Evolutionary conservation across 1,284 basidiomycete species (phyloP), one percentile per base, ranked within the genome.

Genomic region (Ganoderma boninense): DNA sequence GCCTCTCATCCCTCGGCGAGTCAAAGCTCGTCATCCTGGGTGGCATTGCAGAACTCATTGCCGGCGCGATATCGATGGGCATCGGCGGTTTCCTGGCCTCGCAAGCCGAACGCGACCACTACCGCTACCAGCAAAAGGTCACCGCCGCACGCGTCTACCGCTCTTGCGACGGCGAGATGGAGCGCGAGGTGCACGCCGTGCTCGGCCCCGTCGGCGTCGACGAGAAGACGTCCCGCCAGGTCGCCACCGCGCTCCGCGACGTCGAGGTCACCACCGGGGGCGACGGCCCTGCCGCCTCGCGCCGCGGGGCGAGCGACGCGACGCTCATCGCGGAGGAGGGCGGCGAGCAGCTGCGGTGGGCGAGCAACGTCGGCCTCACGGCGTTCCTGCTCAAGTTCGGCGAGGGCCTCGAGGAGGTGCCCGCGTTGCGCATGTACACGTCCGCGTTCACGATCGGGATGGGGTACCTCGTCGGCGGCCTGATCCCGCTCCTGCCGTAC

Each of bases 1-100:
- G 97, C 74, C 88, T 99, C 13, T 97, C 96, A 1, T 95, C 94
- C 1, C 88, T 98, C 23, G 97, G 97, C 62, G 92, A 94, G 74
- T 96, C 95, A 16, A 90, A 87, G 66, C 87, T 98, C 46, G 97
- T 98, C 76, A 94, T 98, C 61, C 87, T 98, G 62, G 95, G 96
- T 76, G 96, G 97, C 62, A 84, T 98, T 64, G 95, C 97, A 38
- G 95, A 98, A 80, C 91, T 98, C 73, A 95, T 97, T 70, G 95
- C 96, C 2, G 97, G 97, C n/a, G 95, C 96, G 11, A 95, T 99
- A 72, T 93, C 92, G 0, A 99, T 99, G 97, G 97, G 97, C 71
- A 94, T 99, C 63, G 97, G 97, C 68, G 97, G 97, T 32, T 98
- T 97, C 87, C 92, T 99, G 67, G 96, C 96, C 1, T 96, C 97